phyloP scores from a whole-genome alignment of 129 eudicot genomes.

The Silybum marianum region DNA sequence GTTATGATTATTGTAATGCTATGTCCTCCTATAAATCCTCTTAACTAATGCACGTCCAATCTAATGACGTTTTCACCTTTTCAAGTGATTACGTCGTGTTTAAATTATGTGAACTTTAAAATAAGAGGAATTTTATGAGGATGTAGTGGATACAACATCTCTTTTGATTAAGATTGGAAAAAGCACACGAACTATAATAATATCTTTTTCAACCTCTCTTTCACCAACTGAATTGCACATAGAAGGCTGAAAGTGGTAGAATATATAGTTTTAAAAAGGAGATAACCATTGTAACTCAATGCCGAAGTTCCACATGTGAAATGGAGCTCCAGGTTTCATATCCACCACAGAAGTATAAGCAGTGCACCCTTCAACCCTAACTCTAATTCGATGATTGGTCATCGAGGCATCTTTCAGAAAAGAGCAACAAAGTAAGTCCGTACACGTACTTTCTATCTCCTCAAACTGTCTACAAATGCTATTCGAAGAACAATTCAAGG shows the following conservation, averaged over 20 bases:
- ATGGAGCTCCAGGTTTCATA: slow-evolving; percentile 16
- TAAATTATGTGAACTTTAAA: background rate
- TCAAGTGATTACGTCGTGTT: background rate
- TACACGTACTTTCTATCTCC: slow-evolving; percentile 37
- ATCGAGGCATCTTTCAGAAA: slow-evolving; percentile 49
- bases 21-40: background rate
- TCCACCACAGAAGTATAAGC: slow-evolving; percentile 53
- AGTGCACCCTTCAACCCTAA: slow-evolving; percentile 53
- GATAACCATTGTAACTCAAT: slow-evolving; percentile 55
- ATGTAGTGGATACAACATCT: background rate
- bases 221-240: background rate
- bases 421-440: slow-evolving; percentile 44
- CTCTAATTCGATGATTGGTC: slow-evolving; percentile 48
- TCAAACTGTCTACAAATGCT: slow-evolving; percentile 52
- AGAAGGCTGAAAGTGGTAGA: background rate
- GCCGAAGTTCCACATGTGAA: slow-evolving; percentile 50
- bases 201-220: background rate
- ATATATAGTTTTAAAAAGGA: slow-evolving; percentile 1
- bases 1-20: no score
- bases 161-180: background rate
- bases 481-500: slow-evolving; percentile 46
- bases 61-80: background rate
- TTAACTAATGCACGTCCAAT: no score
- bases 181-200: background rate
- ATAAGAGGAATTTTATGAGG: background rate